Evolutionary conservation across 2,329 filamentous ascomycete species (phyloP).

Genomic region (Pseudogymnoascus destructans): DNA sequence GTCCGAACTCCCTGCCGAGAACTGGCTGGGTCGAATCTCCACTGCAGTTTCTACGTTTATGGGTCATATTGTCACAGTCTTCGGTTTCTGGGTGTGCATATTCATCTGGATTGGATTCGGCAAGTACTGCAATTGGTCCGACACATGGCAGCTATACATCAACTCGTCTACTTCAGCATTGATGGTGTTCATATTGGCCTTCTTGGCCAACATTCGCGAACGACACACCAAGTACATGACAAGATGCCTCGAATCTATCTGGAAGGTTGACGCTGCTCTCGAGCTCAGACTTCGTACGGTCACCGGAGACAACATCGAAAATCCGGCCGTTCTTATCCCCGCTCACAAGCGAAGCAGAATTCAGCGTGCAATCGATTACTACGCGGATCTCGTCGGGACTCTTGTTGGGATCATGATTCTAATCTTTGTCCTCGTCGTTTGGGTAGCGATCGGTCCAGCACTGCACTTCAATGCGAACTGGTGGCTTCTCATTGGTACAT

Average conservation of each 20-base stretch:
- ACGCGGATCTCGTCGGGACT: slow-evolving; percentile 32
- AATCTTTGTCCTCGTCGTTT: too few relatives aligned
- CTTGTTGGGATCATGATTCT: slow-evolving; percentile 28
- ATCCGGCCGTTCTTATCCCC: slow-evolving; percentile 24
- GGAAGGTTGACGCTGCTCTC: slow-evolving; percentile 25
- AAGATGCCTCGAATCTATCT: slow-evolving; percentile 25
- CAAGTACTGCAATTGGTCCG: slow-evolving; percentile 12
- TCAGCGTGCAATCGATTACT: slow-evolving; percentile 30
- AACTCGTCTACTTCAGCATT: slow-evolving; percentile 32
- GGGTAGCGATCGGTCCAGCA: too few relatives aligned
- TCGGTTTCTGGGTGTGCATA: slow-evolving; percentile 14
- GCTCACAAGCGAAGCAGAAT: slow-evolving; percentile 24
- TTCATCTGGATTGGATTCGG: slow-evolving; percentile 15
- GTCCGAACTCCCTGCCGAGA: slow-evolving; percentile 11
- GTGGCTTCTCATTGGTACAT: too few relatives aligned
- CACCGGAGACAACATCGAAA: slow-evolving; percentile 25
- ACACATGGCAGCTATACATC: slow-evolving; percentile 23
- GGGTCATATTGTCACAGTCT: slow-evolving; percentile 13
- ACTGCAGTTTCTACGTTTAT: slow-evolving; percentile 12
- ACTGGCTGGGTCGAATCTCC: slow-evolving; percentile 12
- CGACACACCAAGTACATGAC: slow-evolving; percentile 25
- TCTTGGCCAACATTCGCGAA: slow-evolving; percentile 29
- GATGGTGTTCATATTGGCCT: slow-evolving; percentile 30
- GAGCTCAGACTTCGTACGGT: slow-evolving; percentile 26
- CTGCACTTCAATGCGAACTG: too few relatives aligned